Conservation (phyloP, 305 asterid species). For the Fraxinus velutina region DNA sequence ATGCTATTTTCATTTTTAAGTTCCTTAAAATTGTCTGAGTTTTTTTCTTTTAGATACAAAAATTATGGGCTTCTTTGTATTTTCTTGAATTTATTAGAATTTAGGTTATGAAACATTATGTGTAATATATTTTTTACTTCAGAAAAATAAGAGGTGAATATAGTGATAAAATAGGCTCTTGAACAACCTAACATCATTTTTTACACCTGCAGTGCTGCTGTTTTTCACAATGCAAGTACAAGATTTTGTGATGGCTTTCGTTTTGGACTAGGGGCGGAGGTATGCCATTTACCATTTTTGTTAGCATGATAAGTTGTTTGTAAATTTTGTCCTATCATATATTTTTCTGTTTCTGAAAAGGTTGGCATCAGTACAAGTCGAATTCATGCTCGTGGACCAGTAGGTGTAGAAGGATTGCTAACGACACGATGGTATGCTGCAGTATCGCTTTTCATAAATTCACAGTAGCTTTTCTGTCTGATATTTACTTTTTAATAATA, state of each 20-base stretch:
- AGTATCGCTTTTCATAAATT: background rate
- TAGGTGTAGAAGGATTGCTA: constrained; percentile 65
- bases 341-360: constrained; percentile 16
- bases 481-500: background rate
- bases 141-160: background rate
- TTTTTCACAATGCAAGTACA: constrained; percentile 62
- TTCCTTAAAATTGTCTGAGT: background rate
- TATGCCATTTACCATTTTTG: background rate
- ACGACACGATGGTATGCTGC: constrained; percentile 50
- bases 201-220: constrained; percentile 53
- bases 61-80: background rate
- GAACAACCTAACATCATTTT: background rate
- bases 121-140: background rate
- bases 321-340: background rate
- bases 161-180: background rate
- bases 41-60: background rate
- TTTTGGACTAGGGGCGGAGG: constrained; percentile 73
- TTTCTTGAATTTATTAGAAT: background rate
- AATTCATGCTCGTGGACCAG: constrained; percentile 74
- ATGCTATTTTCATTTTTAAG: background rate
- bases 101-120: background rate
- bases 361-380: constrained; percentile 72
- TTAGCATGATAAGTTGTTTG: constrained; percentile 8
- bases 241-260: constrained; percentile 61
- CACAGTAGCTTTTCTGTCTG: background rate